Conservation (phyloP, 768 basidiomycete species). For the Sutorius australiensis region DNA sequence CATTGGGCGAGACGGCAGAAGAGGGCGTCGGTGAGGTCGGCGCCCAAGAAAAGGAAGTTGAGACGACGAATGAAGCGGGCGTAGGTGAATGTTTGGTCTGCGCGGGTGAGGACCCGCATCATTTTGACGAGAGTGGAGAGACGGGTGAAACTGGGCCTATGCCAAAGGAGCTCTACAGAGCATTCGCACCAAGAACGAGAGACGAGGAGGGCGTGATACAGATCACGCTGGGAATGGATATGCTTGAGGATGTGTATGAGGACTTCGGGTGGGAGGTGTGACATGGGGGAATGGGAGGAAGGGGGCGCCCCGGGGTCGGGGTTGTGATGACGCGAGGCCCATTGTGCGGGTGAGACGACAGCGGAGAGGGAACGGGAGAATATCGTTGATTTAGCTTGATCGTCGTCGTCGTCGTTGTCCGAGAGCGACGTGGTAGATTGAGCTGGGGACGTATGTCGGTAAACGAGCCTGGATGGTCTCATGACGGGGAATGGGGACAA, state of each 20-base stretch:
- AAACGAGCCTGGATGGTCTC: constrained; percentile 34
- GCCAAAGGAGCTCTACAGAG: constrained; percentile 92
- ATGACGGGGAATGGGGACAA: constrained; percentile 4
- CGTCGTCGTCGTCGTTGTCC: constrained; percentile 67
- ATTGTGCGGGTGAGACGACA: constrained; percentile 63
- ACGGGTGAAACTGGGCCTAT: constrained; percentile 75
- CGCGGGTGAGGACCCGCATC: constrained; percentile 60
- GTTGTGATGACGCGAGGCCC: constrained; percentile 38
- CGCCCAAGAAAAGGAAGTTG: constrained; percentile 75
- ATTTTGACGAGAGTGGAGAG: constrained; percentile 72
- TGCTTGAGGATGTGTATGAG: constrained; percentile 90
- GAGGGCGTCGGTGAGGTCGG: constrained; percentile 68
- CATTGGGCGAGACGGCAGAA: constrained; percentile 71
- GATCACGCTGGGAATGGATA: constrained; percentile 68
- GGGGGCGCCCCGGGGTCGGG: constrained; percentile 29
- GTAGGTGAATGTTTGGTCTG: constrained; percentile 81
- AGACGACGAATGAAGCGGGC: constrained; percentile 84
- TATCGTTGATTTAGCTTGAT: constrained; percentile 48
- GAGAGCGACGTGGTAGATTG: constrained; percentile 78
- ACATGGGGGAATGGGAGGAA: constrained; percentile 51
- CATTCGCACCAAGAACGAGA: constrained; percentile 94
- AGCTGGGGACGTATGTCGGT: constrained; percentile 44
- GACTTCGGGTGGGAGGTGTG: constrained; percentile 81
- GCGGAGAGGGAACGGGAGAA: constrained; percentile 36
- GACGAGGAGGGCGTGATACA: constrained; percentile 73